Conservation (phyloP, 441 rosid genomes). For the Croton setiger region DNA sequence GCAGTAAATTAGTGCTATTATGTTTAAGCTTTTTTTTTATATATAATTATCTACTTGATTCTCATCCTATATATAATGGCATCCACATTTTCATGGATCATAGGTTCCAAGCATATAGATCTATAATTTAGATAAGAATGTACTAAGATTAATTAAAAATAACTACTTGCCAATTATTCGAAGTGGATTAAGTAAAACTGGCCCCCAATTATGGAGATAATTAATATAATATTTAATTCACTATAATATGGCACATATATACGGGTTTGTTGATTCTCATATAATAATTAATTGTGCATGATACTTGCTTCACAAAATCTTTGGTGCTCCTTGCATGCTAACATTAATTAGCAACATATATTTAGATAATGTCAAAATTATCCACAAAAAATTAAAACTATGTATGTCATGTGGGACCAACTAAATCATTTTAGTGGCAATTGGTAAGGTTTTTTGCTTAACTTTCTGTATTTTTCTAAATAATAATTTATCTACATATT, state of each 20-base stretch:
- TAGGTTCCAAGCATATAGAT: not conserved
- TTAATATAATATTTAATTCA: not conserved
- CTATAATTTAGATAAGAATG: not conserved
- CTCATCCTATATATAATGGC: not conserved
- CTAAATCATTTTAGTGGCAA: not conserved
- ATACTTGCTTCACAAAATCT: not conserved
- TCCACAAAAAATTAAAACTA: not conserved
- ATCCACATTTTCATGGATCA: not conserved
- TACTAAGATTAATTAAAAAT: not conserved
- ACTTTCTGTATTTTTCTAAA: no score
- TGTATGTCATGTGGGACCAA: not conserved
- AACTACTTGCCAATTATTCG: not conserved
- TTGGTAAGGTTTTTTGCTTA: no score
- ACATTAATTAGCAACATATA: not conserved
- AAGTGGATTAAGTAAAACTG: not conserved
- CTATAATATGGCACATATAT: not conserved
- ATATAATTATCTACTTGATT: no score
- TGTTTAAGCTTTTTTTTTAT: no score
- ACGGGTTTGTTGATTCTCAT: not conserved
- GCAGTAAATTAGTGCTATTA: no score
- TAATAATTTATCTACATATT: no score
- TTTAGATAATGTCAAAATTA: slow-evolving; percentile 1
- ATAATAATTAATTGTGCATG: not conserved
- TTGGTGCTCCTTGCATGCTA: not conserved
- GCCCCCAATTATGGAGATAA: not conserved